Evolutionary conservation across 306 rosid genomes (phyloP), one percentile per base, ranked within the genome.

Genomic region (Cucurbita maxima): DNA sequence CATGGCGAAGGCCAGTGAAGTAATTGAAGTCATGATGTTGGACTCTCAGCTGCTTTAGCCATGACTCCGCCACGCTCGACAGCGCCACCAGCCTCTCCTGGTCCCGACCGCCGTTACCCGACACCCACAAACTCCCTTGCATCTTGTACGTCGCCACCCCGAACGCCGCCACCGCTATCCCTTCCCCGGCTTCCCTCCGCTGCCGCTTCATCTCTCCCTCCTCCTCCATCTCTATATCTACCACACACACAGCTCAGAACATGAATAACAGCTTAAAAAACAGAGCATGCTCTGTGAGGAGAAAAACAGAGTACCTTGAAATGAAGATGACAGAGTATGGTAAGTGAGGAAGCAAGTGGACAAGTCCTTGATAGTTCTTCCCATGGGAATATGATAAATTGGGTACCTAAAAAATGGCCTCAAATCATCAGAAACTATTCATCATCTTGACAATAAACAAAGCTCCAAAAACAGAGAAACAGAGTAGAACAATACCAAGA

Each of bases 341-440:
- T 91, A 95, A 14, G 96, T 86, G 76, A 95, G 97, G 82, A 95
- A 95, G 78, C 96, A 86, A 74, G 99, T 84, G 44, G 97, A 86
- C 77, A 95, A 86, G 57, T 89, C 99, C 81, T 88, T 91, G 66
- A 95, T 88, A 44, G 97, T 89, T 79, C 90, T 88, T 71, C 97
- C 97, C 99, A 91, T 91, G 14, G 99, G 99, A 66, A 95, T 95
- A 78, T 95, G 99, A 83, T 95, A 95, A 62, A 95, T 95, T 5
- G 99, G 99, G 81, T 91, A 95, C 99, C 99, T 95, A 83, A 78
- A 84, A 58, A 85, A 50, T 48, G 25, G 14, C 16, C 8, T 15
- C 57, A 44, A 67, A 67, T 45, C 0, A 67, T 44, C 70, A 15
- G 3, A 37, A 7, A 37, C 7, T 2, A 71, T 47, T 30, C 61